Base-by-base conservation (phyloP, 2,329 filamentous ascomycete species). In the Xylaria sp. region DNA sequence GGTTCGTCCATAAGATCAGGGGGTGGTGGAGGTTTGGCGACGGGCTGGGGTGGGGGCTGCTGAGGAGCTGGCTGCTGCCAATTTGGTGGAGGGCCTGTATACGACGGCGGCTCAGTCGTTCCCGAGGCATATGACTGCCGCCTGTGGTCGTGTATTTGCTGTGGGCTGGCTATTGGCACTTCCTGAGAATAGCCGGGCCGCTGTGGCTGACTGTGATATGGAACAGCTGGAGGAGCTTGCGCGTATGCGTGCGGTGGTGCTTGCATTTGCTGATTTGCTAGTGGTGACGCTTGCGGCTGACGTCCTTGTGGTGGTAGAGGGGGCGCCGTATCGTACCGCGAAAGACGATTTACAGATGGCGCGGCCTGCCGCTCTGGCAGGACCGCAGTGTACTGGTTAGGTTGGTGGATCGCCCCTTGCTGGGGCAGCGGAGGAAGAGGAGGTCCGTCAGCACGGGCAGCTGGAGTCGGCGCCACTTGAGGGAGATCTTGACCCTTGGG, bases 1-100 rank as follows among this genome's bases (percentile, higher is more conserved):
- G 88, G 87, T 63, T 87, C 87, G 70, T 90, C 88, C 74, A 90
- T 84, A 32, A 88, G 78, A 76, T 90, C 87, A 1, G 81, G 86
- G 32, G 80, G 85, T 32, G 81, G 84, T n/a, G 82, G 81, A 3
- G 80, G 80, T 70, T 83, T 82, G 1, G 77, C 78, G 15, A 74
- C 78, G 0, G 77, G 76, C 66, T 81, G 70, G 55, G 74, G 74
- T 48, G 68, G 56, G 44, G 63, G 70, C 25, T 71, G 70, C 52
- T 77, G 76, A 51, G 73, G 72, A 23, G 65, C 59, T 52, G 74
- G 72, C 50, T 68, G 65, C n/a, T 77, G 77, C 78, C 77, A 79
- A 60, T 69, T 74, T 34, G 71, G 70, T 25, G 75, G 67, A 28
- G 76, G 72, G 15, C 73, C 76, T 41, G 66, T 52, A 48, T 72